Evolutionary conservation across 805 yeast genomes (phyloP), one percentile per base, ranked within the genome.

Genomic region (Starmerella roubikii): DNA sequence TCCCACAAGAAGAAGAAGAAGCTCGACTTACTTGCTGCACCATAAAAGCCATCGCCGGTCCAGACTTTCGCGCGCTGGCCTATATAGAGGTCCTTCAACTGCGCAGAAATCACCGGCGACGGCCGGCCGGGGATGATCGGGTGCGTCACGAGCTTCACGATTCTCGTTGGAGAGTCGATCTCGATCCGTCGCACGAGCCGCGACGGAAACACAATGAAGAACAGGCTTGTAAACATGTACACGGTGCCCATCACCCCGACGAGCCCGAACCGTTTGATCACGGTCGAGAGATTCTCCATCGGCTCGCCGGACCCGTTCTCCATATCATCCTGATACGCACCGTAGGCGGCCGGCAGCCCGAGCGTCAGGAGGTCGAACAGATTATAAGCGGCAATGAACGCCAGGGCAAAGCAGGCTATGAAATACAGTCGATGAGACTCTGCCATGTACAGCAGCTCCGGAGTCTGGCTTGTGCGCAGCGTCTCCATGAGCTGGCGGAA

Each of bases 31-130:
- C 80, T 85, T 20, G 80, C 69, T 1, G 93, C 81, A 0, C 93
- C 93, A 54, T 83, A 83, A 52, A 79, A 77, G 1, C 94, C 94
- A 45, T 76, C 75, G n/a, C 85, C 86, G 1, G 93, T 79, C 74
- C 84, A 83, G 4, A 82, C 74, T 47, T 79, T 74, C 8, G 83
- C 66, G 42, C 70, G 67, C 41, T 68, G 69, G 36, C 75, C 73
- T 42, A 85, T 66, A 24, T 60, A 58, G 37, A 83, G 46, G 34
- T 66, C 59, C 27, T 63, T 62, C 34, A 83, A 53, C 2, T 88
- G 85, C 24, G 80, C 61, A 0, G 82, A 74, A 43, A 69, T 68
- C 10, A 79, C 76, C 0, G 93, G 88, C 0, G 91, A 76, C 1
- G 91, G 76, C 35, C 73, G 61, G 10, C 80, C 79, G 0, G 94